Base-by-base conservation (phyloP, 345 rosid species). In the Zanthoxylum bungeanum region DNA sequence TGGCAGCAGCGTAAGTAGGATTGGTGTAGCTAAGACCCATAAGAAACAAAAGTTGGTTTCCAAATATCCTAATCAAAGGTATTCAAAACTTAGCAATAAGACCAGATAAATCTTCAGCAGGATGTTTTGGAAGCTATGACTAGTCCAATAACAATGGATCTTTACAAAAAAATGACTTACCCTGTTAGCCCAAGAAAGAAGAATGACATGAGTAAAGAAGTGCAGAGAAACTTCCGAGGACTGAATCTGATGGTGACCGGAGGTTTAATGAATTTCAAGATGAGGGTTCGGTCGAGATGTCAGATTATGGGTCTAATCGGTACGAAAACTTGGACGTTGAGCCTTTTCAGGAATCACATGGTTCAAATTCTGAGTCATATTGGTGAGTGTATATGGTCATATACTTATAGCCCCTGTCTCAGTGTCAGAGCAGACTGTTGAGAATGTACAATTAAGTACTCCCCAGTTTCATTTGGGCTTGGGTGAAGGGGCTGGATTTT, bases 1-100 rank as follows among this genome's bases (percentile, higher is more conserved):
- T 91, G 42, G 98, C 98, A 78, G 99, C 98, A 74, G 99, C 99
- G 71, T 90, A 90, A 60, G 98, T 90, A 68, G 99, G 99, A 92
- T 88, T 95, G 68, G 98, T 95, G 84, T 92, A 91, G 78, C 88
- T 85, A 72, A 95, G 93, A 83, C 99, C 99, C 68, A 95, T 67
- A 66, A 95, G 96, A 88, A 95, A 95, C 57, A 95, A 71, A 69
- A 95, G 89, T 81, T 95, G 99, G 84, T 95, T 95, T 70, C 98
- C 99, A 78, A 95, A 95, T 71, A 95, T 88, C 91, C 99, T 95
- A 81, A 78, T 57, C 60, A 68, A 75, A 62, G 74, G 28, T 37
- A 34, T 42, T 46, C 60, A 42, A 73, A 67, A 68, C 51, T 51
- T n/a, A 42, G 52, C 72, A 68, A 64, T 55, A 72, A 67, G 65